Evolutionary conservation across 164 flowering plant species (phyloP).

Genomic region (Buxus sempervirens): DNA sequence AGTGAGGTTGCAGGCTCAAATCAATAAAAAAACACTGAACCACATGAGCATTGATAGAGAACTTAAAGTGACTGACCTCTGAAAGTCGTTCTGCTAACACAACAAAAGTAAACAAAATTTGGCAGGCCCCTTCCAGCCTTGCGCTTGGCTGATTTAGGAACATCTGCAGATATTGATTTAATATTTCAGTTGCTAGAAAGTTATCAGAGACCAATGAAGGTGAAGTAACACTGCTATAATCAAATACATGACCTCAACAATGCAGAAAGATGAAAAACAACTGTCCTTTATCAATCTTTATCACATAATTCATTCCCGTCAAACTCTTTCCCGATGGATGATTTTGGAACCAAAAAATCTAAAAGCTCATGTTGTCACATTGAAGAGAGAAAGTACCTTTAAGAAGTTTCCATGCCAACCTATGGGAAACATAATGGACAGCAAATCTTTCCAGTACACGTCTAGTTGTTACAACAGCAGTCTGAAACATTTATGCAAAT

Average conservation of each 20-base stretch:
- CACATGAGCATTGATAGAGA: not conserved
- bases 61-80: constrained; percentile 50
- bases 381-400: constrained; percentile 52
- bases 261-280: not conserved
- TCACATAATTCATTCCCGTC: no score
- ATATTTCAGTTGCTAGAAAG: constrained; percentile 10
- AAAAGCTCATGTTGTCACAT: not conserved
- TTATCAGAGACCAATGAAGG: not conserved
- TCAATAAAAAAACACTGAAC: constrained; percentile 2
- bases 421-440: constrained; percentile 68
- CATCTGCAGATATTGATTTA: constrained; percentile 48
- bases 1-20: not conserved
- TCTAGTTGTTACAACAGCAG: constrained; percentile 80
- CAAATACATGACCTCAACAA: not conserved
- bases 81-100: constrained; percentile 73
- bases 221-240: no score
- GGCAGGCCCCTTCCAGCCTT: constrained; percentile 77
- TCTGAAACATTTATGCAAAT: constrained; percentile 39
- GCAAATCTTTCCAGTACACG: constrained; percentile 82
- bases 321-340: no score
- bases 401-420: constrained; percentile 95
- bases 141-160: constrained; percentile 75
- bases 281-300: not conserved
- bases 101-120: constrained; percentile 39
- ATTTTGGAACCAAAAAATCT: not conserved